Evolutionary conservation across 441 rosid genomes (phyloP).

Genomic region (Corymbia calophylla): DNA sequence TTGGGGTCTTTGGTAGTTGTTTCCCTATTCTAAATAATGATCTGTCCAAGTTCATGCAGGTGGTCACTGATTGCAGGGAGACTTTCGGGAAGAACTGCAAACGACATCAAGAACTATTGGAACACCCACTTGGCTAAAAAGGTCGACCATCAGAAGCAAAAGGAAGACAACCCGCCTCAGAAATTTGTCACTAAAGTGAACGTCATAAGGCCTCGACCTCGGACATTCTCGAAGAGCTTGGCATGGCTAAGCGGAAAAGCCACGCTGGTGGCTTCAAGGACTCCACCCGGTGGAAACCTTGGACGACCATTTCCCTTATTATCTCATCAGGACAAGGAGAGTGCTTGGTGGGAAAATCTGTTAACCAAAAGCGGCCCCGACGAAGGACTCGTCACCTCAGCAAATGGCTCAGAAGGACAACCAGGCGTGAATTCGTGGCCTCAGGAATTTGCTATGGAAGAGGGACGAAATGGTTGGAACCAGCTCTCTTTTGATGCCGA

Average conservation of each 20-base stretch:
- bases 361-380: background rate
- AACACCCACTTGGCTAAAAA: background rate
- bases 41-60: background rate
- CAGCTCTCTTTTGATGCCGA: background rate
- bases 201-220: background rate
- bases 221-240: background rate
- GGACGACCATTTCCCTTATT: background rate
- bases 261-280: background rate
- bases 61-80: conserved; percentile 8
- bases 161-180: background rate
- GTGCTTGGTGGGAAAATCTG: background rate
- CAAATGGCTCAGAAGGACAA: background rate
- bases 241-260: background rate
- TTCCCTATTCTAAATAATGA: background rate
- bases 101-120: conserved; percentile 17
- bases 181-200: background rate
- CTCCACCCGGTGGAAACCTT: background rate
- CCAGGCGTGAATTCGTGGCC: background rate
- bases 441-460: background rate
- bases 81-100: conserved; percentile 16
- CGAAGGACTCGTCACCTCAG: background rate
- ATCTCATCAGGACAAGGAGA: background rate
- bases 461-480: background rate
- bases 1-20: too few species aligned
- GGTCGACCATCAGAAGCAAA: background rate